Evolutionary conservation across 331 rosid genomes (phyloP).

Genomic region (Acacia pycnantha): DNA sequence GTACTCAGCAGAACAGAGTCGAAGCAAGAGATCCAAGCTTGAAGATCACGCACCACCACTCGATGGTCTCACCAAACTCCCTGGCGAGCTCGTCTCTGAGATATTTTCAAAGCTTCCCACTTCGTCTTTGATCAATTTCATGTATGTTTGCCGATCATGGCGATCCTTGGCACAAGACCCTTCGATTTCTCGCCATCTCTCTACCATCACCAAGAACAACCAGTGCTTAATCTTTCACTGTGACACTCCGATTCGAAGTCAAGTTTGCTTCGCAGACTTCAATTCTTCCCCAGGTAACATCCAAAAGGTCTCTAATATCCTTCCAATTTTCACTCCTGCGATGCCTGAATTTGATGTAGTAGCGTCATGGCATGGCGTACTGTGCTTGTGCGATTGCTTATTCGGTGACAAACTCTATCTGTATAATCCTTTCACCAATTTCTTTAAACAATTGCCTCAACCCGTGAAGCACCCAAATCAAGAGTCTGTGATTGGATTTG

Average conservation of each 20-base stretch:
- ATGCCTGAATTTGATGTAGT: slow-evolving; percentile 44
- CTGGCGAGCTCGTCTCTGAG: slow-evolving; percentile 8
- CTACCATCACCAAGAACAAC: background rate
- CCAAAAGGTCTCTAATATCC: slow-evolving; percentile 21
- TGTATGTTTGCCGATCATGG: slow-evolving; percentile 38
- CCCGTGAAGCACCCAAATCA: slow-evolving; percentile 17
- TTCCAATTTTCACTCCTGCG: slow-evolving; percentile 24
- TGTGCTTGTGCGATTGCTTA: slow-evolving; percentile 39
- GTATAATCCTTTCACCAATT: slow-evolving; percentile 41
- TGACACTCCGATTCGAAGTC: slow-evolving; percentile 41
- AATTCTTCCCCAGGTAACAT: slow-evolving; percentile 10
- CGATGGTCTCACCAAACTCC: background rate
- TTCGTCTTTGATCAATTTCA: slow-evolving; percentile 37
- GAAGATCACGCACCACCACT: background rate
- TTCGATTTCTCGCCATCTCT: background rate
- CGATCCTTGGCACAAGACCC: slow-evolving; percentile 21
- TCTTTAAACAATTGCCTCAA: slow-evolving; percentile 30
- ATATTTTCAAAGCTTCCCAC: slow-evolving; percentile 37
- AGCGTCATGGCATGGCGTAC: slow-evolving; percentile 43
- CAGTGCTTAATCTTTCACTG: slow-evolving; percentile 47
- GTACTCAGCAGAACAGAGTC: background rate
- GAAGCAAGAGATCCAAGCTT: background rate
- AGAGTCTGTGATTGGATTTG: slow-evolving; percentile 32
- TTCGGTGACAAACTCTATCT: slow-evolving; percentile 29
- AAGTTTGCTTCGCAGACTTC: slow-evolving; percentile 35